phyloP scores from a whole-genome alignment of 225 moss, liverwort and hornwort genomes.

The Rhytidiadelphus loreus region DNA sequence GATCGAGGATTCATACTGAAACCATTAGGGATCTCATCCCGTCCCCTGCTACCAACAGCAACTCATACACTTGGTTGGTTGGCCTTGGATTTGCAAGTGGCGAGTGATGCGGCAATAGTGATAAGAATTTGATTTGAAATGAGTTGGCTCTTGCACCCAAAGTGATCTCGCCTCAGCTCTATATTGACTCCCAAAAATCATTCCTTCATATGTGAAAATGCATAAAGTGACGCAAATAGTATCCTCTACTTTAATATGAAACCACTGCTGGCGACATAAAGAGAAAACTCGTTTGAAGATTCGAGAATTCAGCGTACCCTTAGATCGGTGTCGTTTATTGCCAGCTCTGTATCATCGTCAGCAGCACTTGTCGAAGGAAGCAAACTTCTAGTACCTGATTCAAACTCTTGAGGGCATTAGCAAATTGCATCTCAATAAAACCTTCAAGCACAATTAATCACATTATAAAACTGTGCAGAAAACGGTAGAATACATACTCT shows the following conservation, averaged over 20 bases:
- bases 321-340: background rate
- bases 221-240: too few relatives aligned
- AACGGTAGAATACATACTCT: background rate
- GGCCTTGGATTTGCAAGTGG: background rate
- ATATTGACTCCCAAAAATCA: background rate
- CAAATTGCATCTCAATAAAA: background rate
- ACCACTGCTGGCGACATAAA: background rate
- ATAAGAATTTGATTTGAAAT: background rate
- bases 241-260: background rate
- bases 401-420: background rate
- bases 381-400: background rate
- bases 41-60: background rate
- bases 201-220: background rate
- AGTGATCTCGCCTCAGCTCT: background rate
- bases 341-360: background rate
- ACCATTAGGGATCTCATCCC: background rate
- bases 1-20: background rate
- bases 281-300: background rate
- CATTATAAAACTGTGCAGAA: background rate
- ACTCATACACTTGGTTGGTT: background rate
- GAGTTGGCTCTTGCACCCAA: background rate
- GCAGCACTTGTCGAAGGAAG: background rate
- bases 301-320: slow-evolving; percentile 2
- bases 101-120: background rate
- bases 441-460: background rate